phyloP scores from a whole-genome alignment of 352 stramenopile genomes.

The Pythium aquatile region DNA sequence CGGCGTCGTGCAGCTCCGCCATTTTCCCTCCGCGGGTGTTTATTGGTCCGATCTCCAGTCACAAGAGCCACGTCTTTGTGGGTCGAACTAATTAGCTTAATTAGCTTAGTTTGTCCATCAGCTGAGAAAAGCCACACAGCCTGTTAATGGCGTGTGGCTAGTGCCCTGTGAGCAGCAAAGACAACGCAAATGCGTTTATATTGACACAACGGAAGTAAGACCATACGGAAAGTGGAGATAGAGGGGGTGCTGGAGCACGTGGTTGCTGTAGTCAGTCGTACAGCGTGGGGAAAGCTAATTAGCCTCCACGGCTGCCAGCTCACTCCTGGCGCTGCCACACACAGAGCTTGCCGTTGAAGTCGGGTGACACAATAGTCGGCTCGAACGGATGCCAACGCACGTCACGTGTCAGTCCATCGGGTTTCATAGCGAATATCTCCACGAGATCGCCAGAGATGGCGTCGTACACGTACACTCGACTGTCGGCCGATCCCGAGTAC shows the following conservation, averaged over 20 bases:
- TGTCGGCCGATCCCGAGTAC: slow-evolving; percentile 81
- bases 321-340: slow-evolving; percentile 70
- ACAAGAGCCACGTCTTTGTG: slow-evolving; percentile 7
- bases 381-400: slow-evolving; percentile 85
- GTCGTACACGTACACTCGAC: slow-evolving; percentile 84
- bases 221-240: neutral
- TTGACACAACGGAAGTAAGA: neutral
- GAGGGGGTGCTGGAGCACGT: neutral
- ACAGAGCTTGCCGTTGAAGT: slow-evolving; percentile 86
- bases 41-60: slow-evolving; percentile 6
- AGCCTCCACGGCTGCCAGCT: neutral
- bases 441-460: slow-evolving; percentile 65
- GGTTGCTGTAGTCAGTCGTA: neutral
- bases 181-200: neutral
- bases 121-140: neutral
- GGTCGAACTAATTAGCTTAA: slow-evolving; percentile 12
- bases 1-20: neutral
- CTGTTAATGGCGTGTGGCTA: no score
- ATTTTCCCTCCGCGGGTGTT: neutral
- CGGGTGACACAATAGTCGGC: slow-evolving; percentile 76
- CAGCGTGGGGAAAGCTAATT: neutral
- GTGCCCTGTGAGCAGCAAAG: no score
- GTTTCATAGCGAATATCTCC: slow-evolving; percentile 78
- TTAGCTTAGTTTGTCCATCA: slow-evolving; percentile 8
- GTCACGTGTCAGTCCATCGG: slow-evolving; percentile 76